Evolutionary conservation across 257 asterid species (phyloP).

Genomic region (Rhazya stricta): DNA sequence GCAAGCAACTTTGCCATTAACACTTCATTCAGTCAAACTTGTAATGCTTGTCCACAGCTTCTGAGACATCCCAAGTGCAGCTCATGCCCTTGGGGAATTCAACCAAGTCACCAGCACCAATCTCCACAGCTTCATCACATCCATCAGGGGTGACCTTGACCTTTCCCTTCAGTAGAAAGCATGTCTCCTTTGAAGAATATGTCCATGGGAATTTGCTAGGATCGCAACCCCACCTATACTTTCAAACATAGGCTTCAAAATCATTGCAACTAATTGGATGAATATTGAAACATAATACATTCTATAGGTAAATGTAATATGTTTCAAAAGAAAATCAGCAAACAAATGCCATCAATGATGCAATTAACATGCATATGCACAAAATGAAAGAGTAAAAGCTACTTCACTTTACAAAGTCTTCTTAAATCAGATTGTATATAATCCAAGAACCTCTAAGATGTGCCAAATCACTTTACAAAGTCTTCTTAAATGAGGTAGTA

Average conservation of each 20-base stretch:
- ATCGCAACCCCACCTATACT: constrained; percentile 40
- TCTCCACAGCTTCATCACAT: constrained; percentile 30
- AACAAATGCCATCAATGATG: neutral
- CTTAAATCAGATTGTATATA: neutral
- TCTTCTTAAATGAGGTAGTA: neutral
- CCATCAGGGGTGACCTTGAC: constrained; percentile 43
- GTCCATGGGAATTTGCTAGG: constrained; percentile 56
- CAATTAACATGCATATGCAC: neutral
- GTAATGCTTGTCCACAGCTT: constrained; percentile 43
- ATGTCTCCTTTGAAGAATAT: constrained; percentile 38
- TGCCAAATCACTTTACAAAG: neutral
- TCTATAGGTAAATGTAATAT: neutral
- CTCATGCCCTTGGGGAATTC: constrained; percentile 47
- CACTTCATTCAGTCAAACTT: constrained; percentile 24
- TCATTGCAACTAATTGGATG: neutral
- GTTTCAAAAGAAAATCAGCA: neutral
- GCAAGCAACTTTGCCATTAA: neutral
- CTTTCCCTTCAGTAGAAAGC: constrained; percentile 41
- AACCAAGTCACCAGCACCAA: constrained; percentile 43
- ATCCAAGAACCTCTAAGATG: neutral
- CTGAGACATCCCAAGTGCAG: constrained; percentile 51
- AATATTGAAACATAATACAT: neutral
- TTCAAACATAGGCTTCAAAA: neutral
- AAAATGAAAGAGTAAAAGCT: neutral
- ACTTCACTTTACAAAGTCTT: neutral